Base-by-base conservation (phyloP, 208 protist species). In the Acanthamoeba healyi region DNA sequence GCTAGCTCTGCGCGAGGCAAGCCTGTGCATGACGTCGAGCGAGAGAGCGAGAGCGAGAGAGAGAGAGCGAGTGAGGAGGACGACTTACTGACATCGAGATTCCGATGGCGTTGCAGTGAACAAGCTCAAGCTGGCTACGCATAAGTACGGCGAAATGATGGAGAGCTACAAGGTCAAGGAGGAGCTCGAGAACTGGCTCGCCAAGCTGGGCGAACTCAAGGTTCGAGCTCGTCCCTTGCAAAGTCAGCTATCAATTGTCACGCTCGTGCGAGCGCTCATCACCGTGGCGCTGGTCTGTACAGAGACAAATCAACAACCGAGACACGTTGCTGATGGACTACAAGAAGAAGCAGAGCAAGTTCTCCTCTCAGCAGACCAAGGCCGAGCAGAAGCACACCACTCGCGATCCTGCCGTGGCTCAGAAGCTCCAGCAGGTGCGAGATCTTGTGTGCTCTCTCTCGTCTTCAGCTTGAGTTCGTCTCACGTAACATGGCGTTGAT, bases 101-200 rank as follows among this genome's bases (percentile, higher is more conserved):
- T n/a, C n/a, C n/a, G n/a, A n/a, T n/a, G n/a, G n/a, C 54, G 54
- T 22, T 24, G 65, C 77, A 86, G 77, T 86, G 14, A 49, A 19
- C 24, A 86, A 86, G 44, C 46, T 86, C 29, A 86, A 86, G 77
- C 32, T 86, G 44, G 77, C 77, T 26, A 86, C 77, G 26, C 77
- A 86, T 44, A 86, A 86, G 77, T 86, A 86, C 77, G 77, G 77
- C 40, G 77, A 86, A 86, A 86, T 86, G 77, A 86, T 86, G 77
- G 46, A 29, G 44, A 86, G 77, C 77, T 86, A 86, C 34, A 34
- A 40, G 22, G 46, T 86, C 77, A 86, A 86, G 77, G 77, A 86
- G 77, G 77, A 86, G 34, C 77, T 86, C 44, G 77, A 86, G 44
- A 40, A 86, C 77, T 86, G 77, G 77, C 44, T 86, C 17, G 77